Base-by-base conservation (phyloP, 2,329 filamentous ascomycete species). In the Colletotrichum caudatum region DNA sequence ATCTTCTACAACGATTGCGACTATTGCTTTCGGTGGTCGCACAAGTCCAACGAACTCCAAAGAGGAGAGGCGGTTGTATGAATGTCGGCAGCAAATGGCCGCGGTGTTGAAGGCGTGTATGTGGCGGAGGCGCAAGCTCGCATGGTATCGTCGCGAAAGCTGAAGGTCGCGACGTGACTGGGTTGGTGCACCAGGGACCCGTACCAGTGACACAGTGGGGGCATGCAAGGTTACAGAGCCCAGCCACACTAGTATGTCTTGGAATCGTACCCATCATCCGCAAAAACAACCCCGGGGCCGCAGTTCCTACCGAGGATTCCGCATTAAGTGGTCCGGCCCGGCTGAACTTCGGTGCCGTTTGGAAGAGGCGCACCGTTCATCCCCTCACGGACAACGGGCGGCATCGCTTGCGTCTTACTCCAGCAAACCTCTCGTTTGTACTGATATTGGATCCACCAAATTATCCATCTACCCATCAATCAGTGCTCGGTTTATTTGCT, bases 91-190 rank as follows among this genome's bases (percentile, higher is more conserved):
- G n/a, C 46, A 63, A 63, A 53, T 53, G 46, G 29, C 29, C 29
- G 29, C 8, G 35, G 1, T 53, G 46, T 29, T 39, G 46, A 29
- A 41, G 46, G 16, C 39, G 23, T 29, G 9, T 53, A 29, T 20
- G 51, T 29, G 64, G 29, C 61, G 16, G 33, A 29, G 48, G 46
- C 56, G 44, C 33, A 51, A 26, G 16, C 23, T 58, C 33, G 33
- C 60, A 50, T 54, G 57, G 58, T 62, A 53, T 51, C 29, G 62
- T 66, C 50, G 44, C 66, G 50, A 66, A 66, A 66, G 57, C 48
- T 54, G 64, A 51, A 57, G 80, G 18, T 73, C 64, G 69, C 58
- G 59, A 58, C 58, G 50, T 44, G 37, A 62, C 60, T 63, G 23
- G 51, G 57, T 73, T 75, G 56, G 33, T 60, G 41, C 44, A 66